Base-by-base conservation (phyloP, 208 protist species). In the Acanthamoeba polyphaga region DNA sequence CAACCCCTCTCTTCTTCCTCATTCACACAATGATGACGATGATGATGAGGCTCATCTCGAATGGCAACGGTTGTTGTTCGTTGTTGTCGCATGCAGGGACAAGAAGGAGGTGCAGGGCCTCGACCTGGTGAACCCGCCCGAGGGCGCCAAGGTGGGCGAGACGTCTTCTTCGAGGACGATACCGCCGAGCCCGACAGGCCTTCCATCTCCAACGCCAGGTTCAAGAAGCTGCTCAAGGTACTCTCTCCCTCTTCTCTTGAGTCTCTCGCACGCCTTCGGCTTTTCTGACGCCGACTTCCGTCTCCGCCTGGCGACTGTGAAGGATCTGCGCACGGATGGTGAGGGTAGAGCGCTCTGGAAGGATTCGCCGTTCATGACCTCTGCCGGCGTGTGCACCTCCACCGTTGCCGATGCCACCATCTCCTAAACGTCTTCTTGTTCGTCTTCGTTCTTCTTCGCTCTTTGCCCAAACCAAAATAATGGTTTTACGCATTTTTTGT, bases 101-200 rank as follows among this genome's bases (percentile, higher is more conserved):
- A 49, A 74, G 62, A 92, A 92, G 68, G 85, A 93, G 34, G 46
- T 62, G 32, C 90, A 53, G 27, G 49, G 51, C 22, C 68, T 96
- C 70, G 95, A 96, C 46, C 92, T 96, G 10, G 62, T 96, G 13
- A 87, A 92, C 29, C 66, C 72, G 34, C 95, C 95, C 22, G 91
- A 94, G 76, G 91, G 91, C 10, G 72, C 70, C 68, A 82, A 85
- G 46, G 62, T 78, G 38, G 92, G 92, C 53, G 92, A 95, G 38
- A 55, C 51, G 76, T 95, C 78, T 90, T 74, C 62, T 87, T 95
- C 55, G 87, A 92, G 87, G 87, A n/a, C 55, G 87, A 92, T 32
- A 24, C 55, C 10, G 17, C 60, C 64, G 87, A 92, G 87, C 87
- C 87, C 64, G 87, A 92, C 60, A 68, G 55, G 62, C 87, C 87